A percentile compares a stretch with the other conserved stretches of the same genome.
Evolutionary conservation across 345 rosid genomes (phyloP).

Genomic region (Acer saccharum): DNA sequence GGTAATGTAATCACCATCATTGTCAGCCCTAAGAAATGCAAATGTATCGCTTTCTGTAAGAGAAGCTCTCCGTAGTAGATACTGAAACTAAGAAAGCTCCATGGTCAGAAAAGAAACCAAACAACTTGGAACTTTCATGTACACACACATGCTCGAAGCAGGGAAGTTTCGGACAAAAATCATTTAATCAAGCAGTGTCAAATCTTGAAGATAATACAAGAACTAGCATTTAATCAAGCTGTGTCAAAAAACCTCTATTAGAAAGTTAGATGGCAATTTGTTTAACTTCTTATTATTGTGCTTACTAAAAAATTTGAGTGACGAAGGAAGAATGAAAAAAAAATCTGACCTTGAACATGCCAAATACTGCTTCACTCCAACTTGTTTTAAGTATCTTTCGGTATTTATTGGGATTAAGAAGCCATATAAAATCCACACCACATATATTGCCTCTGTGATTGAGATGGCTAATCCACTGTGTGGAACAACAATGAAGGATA

Average conservation of each 20-base stretch:
- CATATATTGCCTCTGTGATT: slow-evolving; percentile 95
- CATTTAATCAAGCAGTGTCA: not conserved
- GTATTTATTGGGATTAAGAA: slow-evolving; percentile 81
- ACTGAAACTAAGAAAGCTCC: slow-evolving; percentile 45
- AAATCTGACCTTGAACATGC: slow-evolving; percentile 81
- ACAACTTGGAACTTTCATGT: not conserved
- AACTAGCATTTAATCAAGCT: not conserved
- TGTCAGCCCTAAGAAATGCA: slow-evolving; percentile 69
- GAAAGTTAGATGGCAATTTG: not conserved
- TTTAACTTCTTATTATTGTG: not conserved
- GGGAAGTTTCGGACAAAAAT: not conserved
- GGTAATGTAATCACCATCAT: slow-evolving; percentile 57
- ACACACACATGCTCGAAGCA: not conserved
- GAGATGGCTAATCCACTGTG: slow-evolving; percentile 96
- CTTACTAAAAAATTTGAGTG: not conserved
- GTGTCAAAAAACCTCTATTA: not conserved
- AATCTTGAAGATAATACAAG: not conserved
- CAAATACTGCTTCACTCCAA: slow-evolving; percentile 96
- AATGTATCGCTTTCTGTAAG: slow-evolving; percentile 74
- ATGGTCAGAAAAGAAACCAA: slow-evolving; percentile 25
- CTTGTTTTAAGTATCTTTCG: slow-evolving; percentile 73
- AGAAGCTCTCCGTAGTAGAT: slow-evolving; percentile 63
- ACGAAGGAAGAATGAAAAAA: not conserved
- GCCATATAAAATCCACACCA: slow-evolving; percentile 99
- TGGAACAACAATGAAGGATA: slow-evolving; percentile 22